These are phyloP conservation scores for Chondrostereum purpureum DNA, from an alignment of 1,284 basidiomycete genomes.

Conservation along the genomic window DNA sequence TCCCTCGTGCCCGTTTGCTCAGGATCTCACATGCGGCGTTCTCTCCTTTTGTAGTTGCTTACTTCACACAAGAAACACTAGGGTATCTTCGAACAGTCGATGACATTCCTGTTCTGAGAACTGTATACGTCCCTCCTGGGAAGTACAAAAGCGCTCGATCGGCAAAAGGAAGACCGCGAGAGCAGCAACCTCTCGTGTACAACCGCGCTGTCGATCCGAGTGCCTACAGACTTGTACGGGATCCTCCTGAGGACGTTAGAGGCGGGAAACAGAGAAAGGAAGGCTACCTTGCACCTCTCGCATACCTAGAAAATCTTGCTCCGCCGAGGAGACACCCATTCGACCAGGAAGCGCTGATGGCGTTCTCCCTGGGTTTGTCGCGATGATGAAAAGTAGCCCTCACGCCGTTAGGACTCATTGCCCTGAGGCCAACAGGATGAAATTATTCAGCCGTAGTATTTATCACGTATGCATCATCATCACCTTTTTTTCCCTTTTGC, in stretches of 20 bases:
- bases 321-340: conserved; percentile 36
- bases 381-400: too few species aligned
- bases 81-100: conserved; percentile 52
- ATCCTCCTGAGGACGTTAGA: conserved; percentile 1
- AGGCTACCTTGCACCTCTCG: conserved; percentile 41
- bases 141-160: conserved; percentile 59
- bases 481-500: too few species aligned
- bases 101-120: conserved; percentile 46
- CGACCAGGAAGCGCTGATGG: conserved; percentile 56
- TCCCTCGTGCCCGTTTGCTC: conserved; percentile 7
- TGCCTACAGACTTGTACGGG: not conserved
- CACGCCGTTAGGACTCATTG: too few species aligned
- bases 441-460: too few species aligned
- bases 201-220: conserved; percentile 5
- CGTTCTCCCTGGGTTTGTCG: conserved; percentile 27
- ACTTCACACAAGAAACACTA: conserved; percentile 58
- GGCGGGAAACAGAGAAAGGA: not conserved
- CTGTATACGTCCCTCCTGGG: conserved; percentile 48
- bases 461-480: too few species aligned
- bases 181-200: conserved; percentile 13
- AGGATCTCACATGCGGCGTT: conserved; percentile 3
- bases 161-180: conserved; percentile 30
- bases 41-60: conserved; percentile 45
- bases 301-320: conserved; percentile 43
- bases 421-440: too few species aligned